phyloP scores from a whole-genome alignment of 177 flowering plant genomes.

The Tripterygium wilfordii region DNA sequence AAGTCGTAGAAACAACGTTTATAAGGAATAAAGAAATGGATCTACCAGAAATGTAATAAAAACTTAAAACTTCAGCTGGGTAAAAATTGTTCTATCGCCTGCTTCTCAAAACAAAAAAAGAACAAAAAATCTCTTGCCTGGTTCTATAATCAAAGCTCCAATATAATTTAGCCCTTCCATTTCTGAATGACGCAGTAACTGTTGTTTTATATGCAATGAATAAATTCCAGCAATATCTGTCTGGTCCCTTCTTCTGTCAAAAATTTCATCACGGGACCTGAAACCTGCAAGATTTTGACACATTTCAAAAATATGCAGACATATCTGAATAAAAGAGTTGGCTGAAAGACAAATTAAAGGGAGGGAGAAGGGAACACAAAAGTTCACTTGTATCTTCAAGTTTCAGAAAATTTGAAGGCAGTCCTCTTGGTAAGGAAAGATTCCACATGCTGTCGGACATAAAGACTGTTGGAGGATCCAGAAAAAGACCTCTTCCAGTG shows the following conservation, averaged over 20 bases:
- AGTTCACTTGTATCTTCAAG: conserved; percentile 33
- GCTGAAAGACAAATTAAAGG: too few species aligned
- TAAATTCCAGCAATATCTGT: conserved; percentile 55
- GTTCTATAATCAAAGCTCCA: conserved; percentile 91
- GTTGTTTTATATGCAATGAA: conserved; percentile 50
- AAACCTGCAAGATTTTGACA: conserved; percentile 51
- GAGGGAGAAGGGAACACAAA: not conserved
- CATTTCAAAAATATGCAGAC: too few species aligned
- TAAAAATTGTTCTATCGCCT: too few species aligned
- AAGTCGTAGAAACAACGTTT: too few species aligned
- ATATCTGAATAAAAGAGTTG: too few species aligned
- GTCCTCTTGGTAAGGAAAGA: conserved; percentile 46
- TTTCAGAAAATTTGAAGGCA: conserved; percentile 24
- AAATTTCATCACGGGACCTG: conserved; percentile 55
- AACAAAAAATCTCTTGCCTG: conserved; percentile 52
- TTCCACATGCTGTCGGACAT: conserved; percentile 52
- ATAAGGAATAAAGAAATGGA: too few species aligned
- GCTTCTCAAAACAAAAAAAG: not conserved
- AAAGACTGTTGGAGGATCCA: conserved; percentile 79
- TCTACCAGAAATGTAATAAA: too few species aligned
- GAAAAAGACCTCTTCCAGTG: conserved; percentile 84
- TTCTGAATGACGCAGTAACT: conserved; percentile 24
- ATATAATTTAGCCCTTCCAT: conserved; percentile 25
- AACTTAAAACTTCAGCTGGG: too few species aligned
- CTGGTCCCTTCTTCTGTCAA: conserved; percentile 47